Base-by-base conservation (phyloP, 345 rosid genomes). In the Citrus cavaleriei region DNA sequence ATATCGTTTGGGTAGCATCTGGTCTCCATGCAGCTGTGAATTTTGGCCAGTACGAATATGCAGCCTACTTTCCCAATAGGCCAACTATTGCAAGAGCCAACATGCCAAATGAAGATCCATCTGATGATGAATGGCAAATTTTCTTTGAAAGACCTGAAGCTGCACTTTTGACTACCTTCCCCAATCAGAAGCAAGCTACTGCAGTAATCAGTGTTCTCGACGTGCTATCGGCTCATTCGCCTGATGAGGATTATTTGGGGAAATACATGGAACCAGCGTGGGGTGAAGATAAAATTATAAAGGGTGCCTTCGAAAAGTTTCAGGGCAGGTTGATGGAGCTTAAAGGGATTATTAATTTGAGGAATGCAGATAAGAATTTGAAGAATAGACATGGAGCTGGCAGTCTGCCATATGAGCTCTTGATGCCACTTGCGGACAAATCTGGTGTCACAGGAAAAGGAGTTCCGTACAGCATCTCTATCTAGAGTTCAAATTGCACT, bases 191-290 rank as follows among this genome's bases (percentile, higher is more conserved):
- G 25, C 92, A 91, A 71, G 91, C 94, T 8, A 75, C 87, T 0
- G 82, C 49, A 61, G 85, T 85, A 32, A 85, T 86, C 87, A 85
- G 81, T 6, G 10, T 87, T 55, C 64, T 87, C 24, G 84, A 86
- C 58, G 84, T 87, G 72, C 40, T 85, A 21, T 87, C 92, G 2
- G 81, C 37, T 49, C 90, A 86, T 84, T 86, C 90, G 4, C 87
- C 88, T 0, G 92, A 89, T 27, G 92, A 89, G 81, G 90, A 86
- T 75, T 87, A 89, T 67, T 21, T 89, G 0, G 92, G 92, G 7
- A 57, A 86, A n/a, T 16, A 57, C 10, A 34, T 70, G 28, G 88
- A 87, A 61, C 63, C 81, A 16, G 73, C 84, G 0, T 89, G 92
- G 90, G 66, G 27, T 2, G 85, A 73, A 51, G 82, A 87, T 51